Evolutionary conservation across 352 stramenopile species (phyloP), one percentile per base, ranked within the genome.

Genomic region (Pythium pectinolyticum): DNA sequence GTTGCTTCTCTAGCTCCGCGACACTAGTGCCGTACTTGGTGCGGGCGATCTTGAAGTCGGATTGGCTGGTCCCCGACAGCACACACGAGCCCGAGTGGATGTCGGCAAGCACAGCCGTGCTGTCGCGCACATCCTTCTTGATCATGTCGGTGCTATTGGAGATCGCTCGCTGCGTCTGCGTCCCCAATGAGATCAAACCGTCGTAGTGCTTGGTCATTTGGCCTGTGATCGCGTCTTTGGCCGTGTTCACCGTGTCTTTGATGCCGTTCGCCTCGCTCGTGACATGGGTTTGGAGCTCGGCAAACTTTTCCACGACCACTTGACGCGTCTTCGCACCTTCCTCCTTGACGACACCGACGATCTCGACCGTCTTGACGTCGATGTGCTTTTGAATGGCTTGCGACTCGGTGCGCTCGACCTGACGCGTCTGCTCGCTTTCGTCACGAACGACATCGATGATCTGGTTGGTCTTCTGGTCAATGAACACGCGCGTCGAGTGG

Each of bases 361-460:
- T 59, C 52, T 59, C 52, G 5, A 4, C 35, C 14, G 52, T 37
- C 52, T 59, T 59, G 10, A 35, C 39, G 32, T 59, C 52, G n/a
- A 59, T 32, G 39, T 59, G 52, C 22, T 35, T 22, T 22, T 59
- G 52, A 24, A 59, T 59, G 3, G n/a, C 20, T 17, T 49, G 35
- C 3, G 52, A 59, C 27, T 59, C 31, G 8, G 32, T 30, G 27
- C 52, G 52, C 2, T 49, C 52, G 19, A 32, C 20, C 6, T 40
- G 27, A 5, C 34, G 17, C 28, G 46, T 53, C 27, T 53, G 46
- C 19, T 34, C 46, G 14, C 46, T 31, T 15, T 53, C 46, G 27
- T 53, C 46, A 17, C 15, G 46, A 4, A 60, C 40, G 7, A 53
- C 41, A 14, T 20, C 20, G 2, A 61, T 28, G 40, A 61, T 53